Base-by-base conservation (phyloP, 2,329 filamentous ascomycete species). In the Aspergillus brasiliensis region DNA sequence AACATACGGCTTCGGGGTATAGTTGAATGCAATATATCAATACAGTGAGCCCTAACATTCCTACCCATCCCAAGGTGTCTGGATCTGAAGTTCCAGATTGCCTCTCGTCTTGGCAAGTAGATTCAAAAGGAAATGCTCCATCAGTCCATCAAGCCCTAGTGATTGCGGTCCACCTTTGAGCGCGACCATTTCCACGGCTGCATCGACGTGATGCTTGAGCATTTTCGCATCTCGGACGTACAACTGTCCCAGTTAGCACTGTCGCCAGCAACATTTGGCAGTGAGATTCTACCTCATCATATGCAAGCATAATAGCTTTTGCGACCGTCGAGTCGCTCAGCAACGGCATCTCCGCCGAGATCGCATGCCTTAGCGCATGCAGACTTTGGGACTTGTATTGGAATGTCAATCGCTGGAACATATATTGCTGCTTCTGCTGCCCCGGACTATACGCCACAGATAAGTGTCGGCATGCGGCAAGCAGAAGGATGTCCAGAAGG, bases 221-320 rank as follows among this genome's bases (percentile, higher is more conserved):
- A 51, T 59, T 8, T 2, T 27, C 3, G 51, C 21, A 40, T 62
- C 56, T 1, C 37, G 23, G 8, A 52, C 3, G 23, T 21, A 59
- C 10, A 62, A 21, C 56, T 62, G 21, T 8, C 6, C 3, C 0
- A 0, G 5, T 56, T 11, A 58, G 46, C 23, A 0, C 15, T 2
- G 2, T 28, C 4, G 5, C 4, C 1, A n/a, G 27, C 0, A 5
- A 6, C 11, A 38, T 17, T 0, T 27, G 10, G 1, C 2, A 1
- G 6, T 13, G 1, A n/a, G 15, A 1, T 8, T 15, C 4, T 58
- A 64, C 66, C 56, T 68, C 65, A 23, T 68, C 66, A 58, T 67
- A 68, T 37, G 65, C 61, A n/a, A 68, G 40, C 66, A 68, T 68
- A 5, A 67, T 64, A 2, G 63, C 63, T 47, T 62, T 62, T 15